Base-by-base conservation (phyloP, 495 filamentous ascomycete species). In the Aspergillus egyptiacus region DNA sequence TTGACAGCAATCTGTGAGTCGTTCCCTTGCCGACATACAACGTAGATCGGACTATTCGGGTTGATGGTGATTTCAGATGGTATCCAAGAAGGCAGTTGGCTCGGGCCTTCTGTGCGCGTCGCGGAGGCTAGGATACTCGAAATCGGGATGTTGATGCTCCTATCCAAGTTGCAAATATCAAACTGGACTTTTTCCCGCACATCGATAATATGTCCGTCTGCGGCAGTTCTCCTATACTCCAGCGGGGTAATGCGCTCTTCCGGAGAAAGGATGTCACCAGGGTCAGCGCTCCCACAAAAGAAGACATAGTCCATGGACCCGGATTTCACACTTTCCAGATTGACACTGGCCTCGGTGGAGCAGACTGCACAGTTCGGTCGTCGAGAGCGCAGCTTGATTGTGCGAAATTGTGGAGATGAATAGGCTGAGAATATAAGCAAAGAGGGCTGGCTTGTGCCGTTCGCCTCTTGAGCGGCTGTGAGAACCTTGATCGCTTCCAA, bases 401-500 rank as follows among this genome's bases (percentile, higher is more conserved):
- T 81, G 7, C 88, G 78, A 60, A 96, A 93, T 8, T 79, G 74
- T 6, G 82, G 80, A n/a, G 65, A 70, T 6, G 70, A 70, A 48
- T 80, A 84, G 14, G 86, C 80, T 4, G 87, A 91, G 66, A 94
- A 89, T 0, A 94, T 69, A 30, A 85, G 79, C 30, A 95, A 64
- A 2, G 62, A 56, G 1, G 67, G 69, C 7, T 66, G 57, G 66
- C 52, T 44, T 19, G 24, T 46, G 11, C 52, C 45, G 8, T 48
- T 31, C 0, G 35, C 17, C n/a, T 44, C 27, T 0, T 52, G 60
- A 24, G 67, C 58, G 13, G 30, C 14, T 0, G 76, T 73, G 15
- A 97, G 71, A 3, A 96, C 61, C 58, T 95, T 95, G 59, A 98
- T 84, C 6, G 90, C 81, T 65, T 96, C 89, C 25, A 91, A 70